Conservation (phyloP, 1,284 basidiomycete species). For the Microbotryomycetes sp. region DNA sequence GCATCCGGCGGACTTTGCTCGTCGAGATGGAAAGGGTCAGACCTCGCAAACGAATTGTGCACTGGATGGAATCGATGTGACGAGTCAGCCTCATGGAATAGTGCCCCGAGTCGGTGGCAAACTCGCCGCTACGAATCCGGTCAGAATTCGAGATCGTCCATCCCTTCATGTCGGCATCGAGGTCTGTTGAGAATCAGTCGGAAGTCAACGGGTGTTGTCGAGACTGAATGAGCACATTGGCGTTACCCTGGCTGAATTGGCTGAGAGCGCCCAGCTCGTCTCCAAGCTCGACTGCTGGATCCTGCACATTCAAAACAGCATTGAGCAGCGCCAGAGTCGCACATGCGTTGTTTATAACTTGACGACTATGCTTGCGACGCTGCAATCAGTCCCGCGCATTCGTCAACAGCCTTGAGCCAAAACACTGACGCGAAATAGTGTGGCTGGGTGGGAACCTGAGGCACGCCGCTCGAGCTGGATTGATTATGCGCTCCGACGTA, state of each 20-base stretch:
- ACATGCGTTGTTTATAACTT: conserved; percentile 77
- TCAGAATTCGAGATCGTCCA: conserved; percentile 79
- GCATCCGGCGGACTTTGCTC: conserved; percentile 23
- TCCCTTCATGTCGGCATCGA: conserved; percentile 56
- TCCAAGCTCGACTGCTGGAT: conserved; percentile 55
- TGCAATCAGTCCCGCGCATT: neutral
- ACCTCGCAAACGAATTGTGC: conserved; percentile 71
- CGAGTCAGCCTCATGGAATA: neutral
- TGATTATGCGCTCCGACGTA: conserved; percentile 45
- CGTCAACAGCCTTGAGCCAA: neutral
- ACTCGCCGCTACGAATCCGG: conserved; percentile 34
- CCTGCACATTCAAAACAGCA: conserved; percentile 73
- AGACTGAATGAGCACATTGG: neutral
- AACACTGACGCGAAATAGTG: conserved; percentile 33
- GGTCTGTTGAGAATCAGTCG: conserved; percentile 10
- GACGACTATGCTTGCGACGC: conserved; percentile 6
- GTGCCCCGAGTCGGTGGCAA: no score
- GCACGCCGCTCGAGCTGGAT: conserved; percentile 34
- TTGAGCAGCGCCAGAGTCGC: conserved; percentile 84
- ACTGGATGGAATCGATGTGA: conserved; percentile 55
- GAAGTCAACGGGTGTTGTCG: neutral
- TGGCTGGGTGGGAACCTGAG: conserved; percentile 25
- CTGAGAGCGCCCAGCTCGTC: conserved; percentile 65
- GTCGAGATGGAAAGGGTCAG: conserved; percentile 60
- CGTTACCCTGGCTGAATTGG: conserved; percentile 61